Base-by-base conservation (phyloP, 768 basidiomycete genomes). In the Epithele typhae region DNA sequence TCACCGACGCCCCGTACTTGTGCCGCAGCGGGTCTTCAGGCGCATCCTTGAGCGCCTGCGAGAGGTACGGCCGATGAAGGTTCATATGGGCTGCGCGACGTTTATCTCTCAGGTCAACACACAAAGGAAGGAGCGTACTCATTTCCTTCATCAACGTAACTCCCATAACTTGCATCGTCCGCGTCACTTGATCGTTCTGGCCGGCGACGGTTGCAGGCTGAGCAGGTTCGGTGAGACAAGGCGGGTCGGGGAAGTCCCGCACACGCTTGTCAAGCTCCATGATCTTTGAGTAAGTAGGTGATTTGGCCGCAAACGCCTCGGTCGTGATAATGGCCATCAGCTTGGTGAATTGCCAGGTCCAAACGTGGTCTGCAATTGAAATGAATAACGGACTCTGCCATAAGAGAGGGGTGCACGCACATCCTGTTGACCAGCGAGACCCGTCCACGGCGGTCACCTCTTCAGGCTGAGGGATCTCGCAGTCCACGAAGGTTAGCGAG, bases 41-140 rank as follows among this genome's bases (percentile, higher is more conserved):
- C 32, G 69, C 67, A 36, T 86, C 84, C 41, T 77, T 75, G 12
- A 88, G 63, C 0, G 83, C 82, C 50, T 79, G 79, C 1, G 78
- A 78, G 55, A 87, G 82, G 61, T 84, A 85, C 15, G 77, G 70
- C 22, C 84, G 71, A 58, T 87, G 85, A 8, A 88, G 67, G 55
- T 78, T 79, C 18, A 87, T 64, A 17, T 85, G 68, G 0, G 75
- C 83, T 84, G 9, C 30, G 48, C 3, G 17, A 5, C 18, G 9
- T 15, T 32, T 32, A 9, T 15, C 30, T 9, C 84, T 32, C 30
- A 48, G 5, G 22, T 8, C 14, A 5, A 30, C 15, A 19, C 15
- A n/a, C 54, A 51, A 25, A 53, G 51, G 25, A 25, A 12, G 27
- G 0, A 44, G n/a, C 57, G 12, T 12, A 54, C 66, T 61, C 14